phyloP scores from a whole-genome alignment of 108 stramenopile species.

The Fistulifera solaris region DNA sequence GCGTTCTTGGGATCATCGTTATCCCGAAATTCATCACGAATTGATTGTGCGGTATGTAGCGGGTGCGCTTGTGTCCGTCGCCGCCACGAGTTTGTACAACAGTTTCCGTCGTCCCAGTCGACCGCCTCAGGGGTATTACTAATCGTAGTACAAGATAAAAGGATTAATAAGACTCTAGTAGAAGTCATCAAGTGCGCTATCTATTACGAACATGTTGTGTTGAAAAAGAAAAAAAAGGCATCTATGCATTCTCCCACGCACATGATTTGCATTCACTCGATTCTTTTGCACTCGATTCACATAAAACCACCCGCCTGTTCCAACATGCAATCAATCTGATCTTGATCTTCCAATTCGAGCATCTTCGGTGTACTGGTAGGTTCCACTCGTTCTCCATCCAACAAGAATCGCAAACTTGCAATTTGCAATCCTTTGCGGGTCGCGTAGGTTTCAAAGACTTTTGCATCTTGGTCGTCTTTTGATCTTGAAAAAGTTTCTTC shows the following conservation, averaged over 20 bases:
- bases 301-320: constrained; percentile 62
- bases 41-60: constrained; percentile 58
- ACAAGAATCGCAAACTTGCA: constrained; percentile 76
- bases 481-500: constrained; percentile 95
- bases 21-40: constrained; percentile 79
- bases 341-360: constrained; percentile 92
- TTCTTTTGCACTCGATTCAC: not conserved
- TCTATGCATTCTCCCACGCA: too few species aligned
- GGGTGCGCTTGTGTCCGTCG: constrained; percentile 54
- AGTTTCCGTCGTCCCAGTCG: constrained; percentile 8
- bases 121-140: too few species aligned
- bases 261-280: too few species aligned
- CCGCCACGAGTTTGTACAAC: constrained; percentile 42
- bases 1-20: constrained; percentile 62
- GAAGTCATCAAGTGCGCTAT: too few species aligned
- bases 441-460: constrained; percentile 88
- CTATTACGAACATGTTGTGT: too few species aligned
- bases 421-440: constrained; percentile 78
- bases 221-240: too few species aligned
- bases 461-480: constrained; percentile 94
- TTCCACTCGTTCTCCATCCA: constrained; percentile 89
- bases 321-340: constrained; percentile 78
- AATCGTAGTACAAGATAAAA: too few species aligned
- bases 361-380: constrained; percentile 72
- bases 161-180: too few species aligned